phyloP scores from a whole-genome alignment of 306 rosid genomes.

The Cucurbita maxima region DNA sequence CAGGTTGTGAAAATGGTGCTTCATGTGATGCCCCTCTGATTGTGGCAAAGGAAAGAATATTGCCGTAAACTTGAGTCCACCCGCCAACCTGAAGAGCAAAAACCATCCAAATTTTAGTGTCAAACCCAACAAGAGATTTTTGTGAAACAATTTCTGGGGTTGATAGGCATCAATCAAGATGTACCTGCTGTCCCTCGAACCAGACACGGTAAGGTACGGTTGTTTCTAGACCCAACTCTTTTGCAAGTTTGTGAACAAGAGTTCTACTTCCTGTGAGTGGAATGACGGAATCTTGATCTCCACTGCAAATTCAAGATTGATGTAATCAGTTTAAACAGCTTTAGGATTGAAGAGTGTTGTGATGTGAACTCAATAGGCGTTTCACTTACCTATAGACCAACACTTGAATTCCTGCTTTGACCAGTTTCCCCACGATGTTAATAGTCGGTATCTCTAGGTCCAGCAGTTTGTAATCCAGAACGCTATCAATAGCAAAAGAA shows the following conservation, averaged over 20 bases:
- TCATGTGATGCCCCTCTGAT: conserved; percentile 91
- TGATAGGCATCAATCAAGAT: not conserved
- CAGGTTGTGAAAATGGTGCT: conserved; percentile 94
- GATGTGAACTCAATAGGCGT: not conserved
- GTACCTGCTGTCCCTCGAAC: conserved; percentile 84
- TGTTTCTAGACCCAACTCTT: conserved; percentile 45
- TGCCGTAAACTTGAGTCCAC: conserved; percentile 92
- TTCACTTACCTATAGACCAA: conserved; percentile 66
- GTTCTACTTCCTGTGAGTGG: conserved; percentile 88
- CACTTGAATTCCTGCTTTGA: conserved; percentile 65
- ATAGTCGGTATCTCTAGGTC: conserved; percentile 82
- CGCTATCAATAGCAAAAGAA: conserved; percentile 21
- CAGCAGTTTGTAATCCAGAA: conserved; percentile 53
- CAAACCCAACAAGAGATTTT: not conserved
- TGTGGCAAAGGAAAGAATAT: conserved; percentile 79
- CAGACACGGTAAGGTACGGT: conserved; percentile 82
- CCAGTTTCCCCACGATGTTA: conserved; percentile 42
- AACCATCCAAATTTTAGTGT: not conserved
- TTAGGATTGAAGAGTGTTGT: not conserved
- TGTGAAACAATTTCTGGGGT: not conserved
- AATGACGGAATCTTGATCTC: conserved; percentile 96
- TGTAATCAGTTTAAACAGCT: not conserved
- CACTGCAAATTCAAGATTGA: conserved; percentile 27
- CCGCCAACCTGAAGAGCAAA: conserved; percentile 70
- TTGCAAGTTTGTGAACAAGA: conserved; percentile 58